These are phyloP conservation scores for Solanum phureja DNA, from an alignment of 257 asterid species.

Conservation along the genomic window DNA sequence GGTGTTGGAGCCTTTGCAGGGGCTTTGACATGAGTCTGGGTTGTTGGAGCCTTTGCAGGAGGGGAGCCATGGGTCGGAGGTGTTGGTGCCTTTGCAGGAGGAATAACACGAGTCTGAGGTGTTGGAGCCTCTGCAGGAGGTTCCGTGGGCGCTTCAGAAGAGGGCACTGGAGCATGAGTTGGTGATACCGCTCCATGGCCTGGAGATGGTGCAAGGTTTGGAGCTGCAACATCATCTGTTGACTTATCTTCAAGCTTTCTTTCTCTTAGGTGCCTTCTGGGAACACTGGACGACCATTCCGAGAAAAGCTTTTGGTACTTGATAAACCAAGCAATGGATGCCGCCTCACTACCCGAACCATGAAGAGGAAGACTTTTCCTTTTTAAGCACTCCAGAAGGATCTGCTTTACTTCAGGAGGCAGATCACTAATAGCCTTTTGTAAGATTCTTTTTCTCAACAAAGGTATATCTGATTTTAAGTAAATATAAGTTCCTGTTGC, in stretches of 20 bases:
- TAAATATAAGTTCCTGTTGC: not conserved
- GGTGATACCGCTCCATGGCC: conserved; percentile 14
- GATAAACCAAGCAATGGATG: not conserved
- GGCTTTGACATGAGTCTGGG: not conserved
- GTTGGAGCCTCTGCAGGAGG: conserved; percentile 12
- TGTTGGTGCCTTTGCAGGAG: not conserved
- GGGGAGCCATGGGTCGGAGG: not conserved
- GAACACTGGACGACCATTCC: conserved; percentile 26
- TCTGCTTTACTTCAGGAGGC: conserved; percentile 21
- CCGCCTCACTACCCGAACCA: not conserved
- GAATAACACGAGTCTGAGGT: not conserved
- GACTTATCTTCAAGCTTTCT: not conserved
- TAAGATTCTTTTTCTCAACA: too few relatives aligned
- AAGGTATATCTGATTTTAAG: conserved; percentile 13
- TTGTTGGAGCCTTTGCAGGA: not conserved
- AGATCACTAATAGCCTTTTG: conserved; percentile 25
- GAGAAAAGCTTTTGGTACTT: conserved; percentile 21
- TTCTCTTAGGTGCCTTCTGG: conserved; percentile 53
- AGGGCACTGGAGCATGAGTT: conserved; percentile 7
- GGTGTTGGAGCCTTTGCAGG: not conserved
- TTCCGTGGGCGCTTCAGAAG: conserved; percentile 1
- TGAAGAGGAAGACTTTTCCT: conserved; percentile 4
- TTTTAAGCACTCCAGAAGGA: conserved; percentile 30
- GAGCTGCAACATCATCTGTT: not conserved
- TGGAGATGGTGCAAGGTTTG: conserved; percentile 6